Percentiles rank a stretch among this genome's conserved stretches.
phyloP scores from a whole-genome alignment of 2,329 filamentous ascomycete genomes.

The Aspergillus floridensis region DNA sequence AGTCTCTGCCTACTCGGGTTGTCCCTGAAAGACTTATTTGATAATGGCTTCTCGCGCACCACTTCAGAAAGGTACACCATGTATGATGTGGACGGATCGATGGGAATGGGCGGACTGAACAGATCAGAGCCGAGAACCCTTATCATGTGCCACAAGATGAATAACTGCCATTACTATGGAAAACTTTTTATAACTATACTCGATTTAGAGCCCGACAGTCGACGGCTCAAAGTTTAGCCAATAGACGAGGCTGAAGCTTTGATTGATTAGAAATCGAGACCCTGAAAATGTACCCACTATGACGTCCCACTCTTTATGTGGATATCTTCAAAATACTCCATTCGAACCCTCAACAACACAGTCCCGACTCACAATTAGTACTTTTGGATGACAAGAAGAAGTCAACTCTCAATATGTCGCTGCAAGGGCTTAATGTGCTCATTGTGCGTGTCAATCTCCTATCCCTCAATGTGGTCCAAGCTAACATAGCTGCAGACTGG shows the following conservation, averaged over 20 bases:
- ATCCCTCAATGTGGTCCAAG: background rate
- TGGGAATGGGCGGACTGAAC: background rate
- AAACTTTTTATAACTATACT: background rate
- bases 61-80: background rate
- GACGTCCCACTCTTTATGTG: background rate
- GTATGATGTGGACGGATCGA: background rate
- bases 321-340: background rate
- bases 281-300: background rate
- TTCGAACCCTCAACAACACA: background rate
- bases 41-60: too few species aligned
- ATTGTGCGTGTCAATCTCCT: background rate
- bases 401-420: background rate
- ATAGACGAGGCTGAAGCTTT: background rate
- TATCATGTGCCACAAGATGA: background rate
- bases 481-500: constrained; percentile 29
- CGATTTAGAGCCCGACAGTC: background rate
- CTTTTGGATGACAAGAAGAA: too few species aligned
- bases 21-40: too few species aligned
- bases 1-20: too few species aligned
- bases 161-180: background rate
- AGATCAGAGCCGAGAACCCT: background rate
- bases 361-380: background rate
- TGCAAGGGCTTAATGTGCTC: constrained; percentile 5
- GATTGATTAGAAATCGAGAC: background rate
- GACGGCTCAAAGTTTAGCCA: background rate